Percentiles rank a stretch among this genome's conserved stretches.
Conservation (phyloP, 495 filamentous ascomycete species). For the Penicillium mononematosum region DNA sequence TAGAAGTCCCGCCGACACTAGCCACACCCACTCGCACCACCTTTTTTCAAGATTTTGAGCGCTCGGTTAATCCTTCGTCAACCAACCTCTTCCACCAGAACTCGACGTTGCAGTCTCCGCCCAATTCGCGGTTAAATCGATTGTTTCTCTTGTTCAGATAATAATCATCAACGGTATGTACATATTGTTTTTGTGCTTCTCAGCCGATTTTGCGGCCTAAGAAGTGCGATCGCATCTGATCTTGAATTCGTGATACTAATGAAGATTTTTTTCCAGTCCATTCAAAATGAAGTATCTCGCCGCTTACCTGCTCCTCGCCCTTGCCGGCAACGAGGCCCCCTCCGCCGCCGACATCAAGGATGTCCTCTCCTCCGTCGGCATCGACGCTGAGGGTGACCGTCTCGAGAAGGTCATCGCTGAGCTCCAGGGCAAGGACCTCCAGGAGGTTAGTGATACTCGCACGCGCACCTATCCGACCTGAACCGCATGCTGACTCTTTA, state of each 20-base stretch:
- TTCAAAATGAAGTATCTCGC: conserved; percentile 99
- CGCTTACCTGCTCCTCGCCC: conserved; percentile 93
- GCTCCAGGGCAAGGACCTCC: conserved; percentile 96
- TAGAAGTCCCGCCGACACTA: conserved; percentile 35
- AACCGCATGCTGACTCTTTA: conserved; percentile 22
- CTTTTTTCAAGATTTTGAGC: conserved; percentile 43
- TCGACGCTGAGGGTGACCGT: conserved; percentile 89
- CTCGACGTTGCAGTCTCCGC: conserved; percentile 87
- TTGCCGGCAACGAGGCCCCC: conserved; percentile 89
- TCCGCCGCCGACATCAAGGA: conserved; percentile 83
- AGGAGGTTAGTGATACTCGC: conserved; percentile 64
- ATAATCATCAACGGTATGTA: conserved; percentile 32
- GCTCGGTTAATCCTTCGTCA: conserved; percentile 26
- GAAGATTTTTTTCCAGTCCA: conserved; percentile 26
- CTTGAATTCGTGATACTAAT: conserved; percentile 18
- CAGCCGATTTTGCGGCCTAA: not conserved
- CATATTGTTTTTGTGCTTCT: not conserved
- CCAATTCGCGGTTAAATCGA: conserved; percentile 86
- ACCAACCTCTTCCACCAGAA: conserved; percentile 47
- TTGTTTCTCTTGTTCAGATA: conserved; percentile 81
- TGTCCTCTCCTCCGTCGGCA: conserved; percentile 91
- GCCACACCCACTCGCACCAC: conserved; percentile 44
- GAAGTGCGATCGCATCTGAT: conserved; percentile 7
- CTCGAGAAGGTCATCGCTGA: conserved; percentile 81
- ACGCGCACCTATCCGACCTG: not conserved